Evolutionary conservation across 2,329 filamentous ascomycete species (phyloP).

Genomic region (Amesomyces nigricolor): DNA sequence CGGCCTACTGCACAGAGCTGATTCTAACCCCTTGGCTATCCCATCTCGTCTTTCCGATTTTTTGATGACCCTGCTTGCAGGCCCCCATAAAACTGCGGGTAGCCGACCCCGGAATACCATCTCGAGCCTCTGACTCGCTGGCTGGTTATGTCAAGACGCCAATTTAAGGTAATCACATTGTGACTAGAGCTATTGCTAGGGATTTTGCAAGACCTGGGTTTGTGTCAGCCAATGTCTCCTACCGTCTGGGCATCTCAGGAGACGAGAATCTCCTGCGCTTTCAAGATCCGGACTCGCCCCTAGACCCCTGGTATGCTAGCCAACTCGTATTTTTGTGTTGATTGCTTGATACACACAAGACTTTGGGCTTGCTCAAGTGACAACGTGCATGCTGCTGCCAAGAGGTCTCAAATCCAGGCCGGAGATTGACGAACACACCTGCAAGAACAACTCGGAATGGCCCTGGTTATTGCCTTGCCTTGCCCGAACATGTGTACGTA

Average conservation of each 20-base stretch:
- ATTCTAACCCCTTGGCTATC: neutral
- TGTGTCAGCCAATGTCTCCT: no score
- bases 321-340: no score
- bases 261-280: neutral
- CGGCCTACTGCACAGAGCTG: neutral
- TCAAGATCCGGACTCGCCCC: no score
- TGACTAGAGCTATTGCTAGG: no score
- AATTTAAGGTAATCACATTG: neutral
- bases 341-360: no score
- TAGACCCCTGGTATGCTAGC: no score
- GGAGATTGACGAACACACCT: no score
- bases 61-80: neutral
- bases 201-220: no score
- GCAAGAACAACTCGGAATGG: neutral
- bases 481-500: constrained; percentile 8
- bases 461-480: neutral
- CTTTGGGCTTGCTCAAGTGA: no score
- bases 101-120: neutral
- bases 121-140: neutral
- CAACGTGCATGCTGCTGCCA: no score
- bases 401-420: no score
- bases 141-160: neutral
- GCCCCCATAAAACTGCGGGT: neutral
- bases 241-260: no score
- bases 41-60: neutral